A percentile compares a stretch with the other conserved stretches of the same genome.
phyloP scores from a whole-genome alignment of 2,329 filamentous ascomycete genomes.

The Basipetospora chlamydospora region DNA sequence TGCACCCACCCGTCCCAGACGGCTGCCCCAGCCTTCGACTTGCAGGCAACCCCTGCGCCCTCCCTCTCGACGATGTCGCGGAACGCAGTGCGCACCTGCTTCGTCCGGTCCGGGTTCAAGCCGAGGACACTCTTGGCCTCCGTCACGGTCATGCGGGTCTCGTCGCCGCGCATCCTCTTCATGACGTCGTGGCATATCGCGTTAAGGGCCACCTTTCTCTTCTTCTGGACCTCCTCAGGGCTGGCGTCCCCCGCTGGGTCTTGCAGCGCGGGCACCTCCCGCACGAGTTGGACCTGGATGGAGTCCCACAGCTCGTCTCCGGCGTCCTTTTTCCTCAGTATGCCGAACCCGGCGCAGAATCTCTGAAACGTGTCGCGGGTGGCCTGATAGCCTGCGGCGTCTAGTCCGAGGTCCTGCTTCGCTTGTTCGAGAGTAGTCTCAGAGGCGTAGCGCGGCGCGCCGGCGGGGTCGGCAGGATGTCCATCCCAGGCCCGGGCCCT shows the following conservation, averaged over 20 bases:
- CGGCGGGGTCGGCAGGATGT: conserved; percentile 50
- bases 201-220: conserved; percentile 57
- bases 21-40: conserved; percentile 55
- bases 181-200: conserved; percentile 71
- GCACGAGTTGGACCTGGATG: conserved; percentile 52
- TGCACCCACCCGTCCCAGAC: conserved; percentile 59
- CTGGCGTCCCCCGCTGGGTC: conserved; percentile 39
- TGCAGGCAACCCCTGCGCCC: conserved; percentile 53
- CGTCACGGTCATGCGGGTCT: conserved; percentile 53
- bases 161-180: conserved; percentile 55
- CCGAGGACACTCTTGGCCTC: conserved; percentile 53
- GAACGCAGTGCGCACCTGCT: conserved; percentile 51
- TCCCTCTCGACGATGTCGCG: conserved; percentile 42
- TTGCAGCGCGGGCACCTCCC: conserved; percentile 49
- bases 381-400: conserved; percentile 46
- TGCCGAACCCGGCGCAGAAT: conserved; percentile 52
- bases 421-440: conserved; percentile 73
- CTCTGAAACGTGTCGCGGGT: conserved; percentile 52
- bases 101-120: conserved; percentile 28
- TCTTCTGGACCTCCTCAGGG: conserved; percentile 39
- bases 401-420: conserved; percentile 52
- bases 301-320: conserved; percentile 61
- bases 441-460: conserved; percentile 62
- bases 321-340: conserved; percentile 63
- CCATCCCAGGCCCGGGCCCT: conserved; percentile 55